Base-by-base conservation (phyloP, 202 grass and related monocot genomes). In the Elaeis oleifera region DNA sequence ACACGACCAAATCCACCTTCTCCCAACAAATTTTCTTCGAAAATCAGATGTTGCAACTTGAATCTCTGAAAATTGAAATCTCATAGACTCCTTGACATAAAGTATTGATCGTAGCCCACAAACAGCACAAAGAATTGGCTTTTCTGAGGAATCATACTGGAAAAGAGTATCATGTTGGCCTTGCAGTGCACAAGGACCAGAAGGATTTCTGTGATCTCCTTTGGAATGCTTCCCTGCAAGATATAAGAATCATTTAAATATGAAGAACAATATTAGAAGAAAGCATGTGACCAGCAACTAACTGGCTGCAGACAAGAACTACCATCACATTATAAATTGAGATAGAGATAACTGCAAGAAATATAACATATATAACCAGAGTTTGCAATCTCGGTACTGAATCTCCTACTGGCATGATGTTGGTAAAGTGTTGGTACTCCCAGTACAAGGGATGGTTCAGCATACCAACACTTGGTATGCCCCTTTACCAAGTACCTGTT, bases 1-100 rank as follows among this genome's bases (percentile, higher is more conserved):
- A 89, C 86, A 82, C 51, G 64, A 32, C 86, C 86, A 76, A 85
- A 89, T 51, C 78, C 81, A 8, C 86, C 86, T 62, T 85, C 86
- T 18, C 81, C 81, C 28, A 89, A 23, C 29, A 89, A 63, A 67
- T 89, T 76, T 31, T 85, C 78, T 16, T 58, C 54, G 79, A 62
- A 89, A 89, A 56, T 82, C 67, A 17, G 68, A 79, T 23, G 86
- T 89, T 66, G 86, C 86, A 55, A 65, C 65, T 48, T 82, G 86
- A 63, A 89, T 85, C 24, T 85, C 81, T 21, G 78, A 85, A 70
- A 89, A 85, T 1, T 44, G 23, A 15, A 85, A 89, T 73, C 85
- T 82, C 86, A 89, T 89, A 54, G 81, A 89, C 32, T 85, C 86
- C 51, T 89, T 89, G 53, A 89, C 63, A 65, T 85, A 82, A 79